These are phyloP conservation scores for Plasmodium knowlesi DNA, from an alignment of 169 alveolate species.

Conservation along the genomic window DNA sequence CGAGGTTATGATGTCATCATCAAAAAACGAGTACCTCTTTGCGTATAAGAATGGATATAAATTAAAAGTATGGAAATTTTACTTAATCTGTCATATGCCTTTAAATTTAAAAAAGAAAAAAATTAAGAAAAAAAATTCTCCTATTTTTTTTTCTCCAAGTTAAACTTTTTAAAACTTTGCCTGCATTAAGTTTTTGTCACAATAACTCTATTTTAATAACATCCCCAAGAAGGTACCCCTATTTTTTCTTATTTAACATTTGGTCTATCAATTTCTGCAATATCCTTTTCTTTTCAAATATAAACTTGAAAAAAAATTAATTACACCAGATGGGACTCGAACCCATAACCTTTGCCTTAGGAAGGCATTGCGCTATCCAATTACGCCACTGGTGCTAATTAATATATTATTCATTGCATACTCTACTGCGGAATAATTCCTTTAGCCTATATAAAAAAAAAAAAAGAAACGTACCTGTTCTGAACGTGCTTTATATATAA, in stretches of 20 bases:
- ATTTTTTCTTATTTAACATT: neutral
- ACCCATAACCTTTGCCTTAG: conserved; percentile 97
- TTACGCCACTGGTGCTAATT: conserved; percentile 94
- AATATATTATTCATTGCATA: neutral
- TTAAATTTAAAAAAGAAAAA: neutral
- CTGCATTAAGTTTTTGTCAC: too few relatives aligned
- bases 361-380: conserved; percentile 96
- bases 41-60: neutral
- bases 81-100: neutral
- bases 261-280: neutral
- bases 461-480: neutral
- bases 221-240: neutral
- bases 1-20: neutral
- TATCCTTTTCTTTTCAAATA: neutral
- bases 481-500: neutral
- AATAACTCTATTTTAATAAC: too few relatives aligned
- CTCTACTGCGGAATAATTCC: neutral
- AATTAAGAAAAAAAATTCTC: neutral
- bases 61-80: neutral
- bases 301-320: neutral
- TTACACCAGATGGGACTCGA: conserved; percentile 96
- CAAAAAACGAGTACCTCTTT: neutral
- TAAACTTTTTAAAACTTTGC: neutral
- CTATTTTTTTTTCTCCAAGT: neutral
- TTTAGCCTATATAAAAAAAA: too few relatives aligned